Evolutionary conservation across 2,329 filamentous ascomycete species (phyloP).

Genomic region (Talaromyces sp.): DNA sequence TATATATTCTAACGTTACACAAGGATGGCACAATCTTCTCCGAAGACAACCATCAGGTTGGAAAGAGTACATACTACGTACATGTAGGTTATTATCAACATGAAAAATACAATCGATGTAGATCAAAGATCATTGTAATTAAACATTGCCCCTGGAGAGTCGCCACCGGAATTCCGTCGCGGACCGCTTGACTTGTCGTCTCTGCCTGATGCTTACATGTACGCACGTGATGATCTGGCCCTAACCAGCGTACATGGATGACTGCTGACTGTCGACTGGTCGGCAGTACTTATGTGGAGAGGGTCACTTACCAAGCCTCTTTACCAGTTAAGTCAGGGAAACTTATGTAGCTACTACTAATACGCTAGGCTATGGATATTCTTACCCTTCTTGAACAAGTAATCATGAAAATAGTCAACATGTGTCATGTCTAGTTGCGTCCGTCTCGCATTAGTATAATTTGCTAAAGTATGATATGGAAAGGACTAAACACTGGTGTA

Average conservation of each 20-base stretch:
- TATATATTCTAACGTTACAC: background rate
- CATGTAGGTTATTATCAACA: background rate
- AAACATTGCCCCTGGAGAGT: background rate
- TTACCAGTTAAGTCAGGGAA: background rate
- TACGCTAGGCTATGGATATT: background rate
- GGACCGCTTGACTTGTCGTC: background rate
- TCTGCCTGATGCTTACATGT: background rate
- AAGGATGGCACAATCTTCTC: background rate
- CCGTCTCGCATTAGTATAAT: constrained; percentile 2
- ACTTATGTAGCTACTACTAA: background rate
- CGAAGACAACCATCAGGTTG: background rate
- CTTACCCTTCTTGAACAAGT: background rate
- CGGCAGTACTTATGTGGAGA: background rate
- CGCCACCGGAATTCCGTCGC: constrained; percentile 8
- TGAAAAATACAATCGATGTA: background rate
- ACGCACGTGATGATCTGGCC: background rate
- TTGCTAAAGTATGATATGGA: background rate
- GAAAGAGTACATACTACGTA: background rate
- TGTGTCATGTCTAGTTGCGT: background rate
- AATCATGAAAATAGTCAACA: background rate
- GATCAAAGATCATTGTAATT: background rate
- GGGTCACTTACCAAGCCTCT: background rate
- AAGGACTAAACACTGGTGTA: background rate
- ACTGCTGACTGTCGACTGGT: background rate
- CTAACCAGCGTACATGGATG: background rate